Percentiles rank a stretch among this genome's conserved stretches.
Conservation (phyloP, 768 basidiomycete genomes). For the Tylopilus subfusipes region DNA sequence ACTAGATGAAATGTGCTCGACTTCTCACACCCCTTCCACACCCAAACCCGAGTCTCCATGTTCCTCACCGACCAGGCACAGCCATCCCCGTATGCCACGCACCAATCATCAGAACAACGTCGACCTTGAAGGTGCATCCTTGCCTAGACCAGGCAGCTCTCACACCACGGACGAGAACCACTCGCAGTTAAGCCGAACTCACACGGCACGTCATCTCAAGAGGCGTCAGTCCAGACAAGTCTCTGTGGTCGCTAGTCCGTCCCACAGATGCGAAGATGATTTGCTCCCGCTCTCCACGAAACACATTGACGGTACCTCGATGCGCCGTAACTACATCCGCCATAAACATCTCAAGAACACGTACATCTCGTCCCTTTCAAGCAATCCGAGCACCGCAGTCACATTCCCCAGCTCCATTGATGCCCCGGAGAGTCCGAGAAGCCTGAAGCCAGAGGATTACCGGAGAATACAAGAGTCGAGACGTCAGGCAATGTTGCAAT, state of each 20-base stretch:
- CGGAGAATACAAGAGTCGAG: slow-evolving; percentile 22
- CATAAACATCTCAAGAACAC: slow-evolving; percentile 30
- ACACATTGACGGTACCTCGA: slow-evolving; percentile 25
- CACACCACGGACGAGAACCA: slow-evolving; percentile 14
- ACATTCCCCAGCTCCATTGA: slow-evolving; percentile 18
- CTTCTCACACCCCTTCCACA: background rate
- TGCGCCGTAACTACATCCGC: slow-evolving; percentile 27
- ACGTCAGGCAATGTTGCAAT: slow-evolving; percentile 28
- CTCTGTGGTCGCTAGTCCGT: background rate
- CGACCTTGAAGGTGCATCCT: background rate
- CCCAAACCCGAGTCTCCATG: background rate
- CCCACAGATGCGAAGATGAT: slow-evolving; percentile 21
- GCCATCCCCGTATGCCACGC: background rate
- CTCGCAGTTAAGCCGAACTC: background rate
- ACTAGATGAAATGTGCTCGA: slow-evolving; percentile 16
- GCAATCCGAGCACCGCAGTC: slow-evolving; percentile 5
- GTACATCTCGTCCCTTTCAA: slow-evolving; percentile 24
- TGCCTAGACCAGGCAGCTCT: background rate
- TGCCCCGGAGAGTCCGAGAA: slow-evolving; percentile 15
- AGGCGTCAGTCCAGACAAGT: slow-evolving; percentile 6
- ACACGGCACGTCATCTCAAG: slow-evolving; percentile 2
- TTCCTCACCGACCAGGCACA: background rate
- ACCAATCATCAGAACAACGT: background rate
- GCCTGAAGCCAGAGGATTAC: slow-evolving; percentile 24
- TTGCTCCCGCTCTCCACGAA: slow-evolving; percentile 12